Evolutionary conservation across 208 protist genomes (phyloP).

Genomic region (Polymyxa betae): DNA sequence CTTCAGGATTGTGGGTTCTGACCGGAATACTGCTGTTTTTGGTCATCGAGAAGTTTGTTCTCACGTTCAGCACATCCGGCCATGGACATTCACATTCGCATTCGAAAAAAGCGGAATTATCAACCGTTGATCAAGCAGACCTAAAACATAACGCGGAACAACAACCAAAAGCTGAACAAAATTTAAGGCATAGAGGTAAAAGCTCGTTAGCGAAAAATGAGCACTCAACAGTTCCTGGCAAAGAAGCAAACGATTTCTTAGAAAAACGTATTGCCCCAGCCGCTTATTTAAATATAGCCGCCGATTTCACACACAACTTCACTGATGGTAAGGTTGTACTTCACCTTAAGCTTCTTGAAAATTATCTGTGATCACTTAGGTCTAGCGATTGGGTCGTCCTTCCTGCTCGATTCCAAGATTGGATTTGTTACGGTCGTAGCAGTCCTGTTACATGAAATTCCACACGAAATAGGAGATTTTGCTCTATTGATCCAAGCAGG

Average conservation of each 20-base stretch:
- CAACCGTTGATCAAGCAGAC: neutral
- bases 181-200: neutral
- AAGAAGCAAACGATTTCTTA: neutral
- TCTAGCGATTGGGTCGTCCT: slow-evolving; percentile 31
- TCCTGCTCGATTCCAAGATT: neutral
- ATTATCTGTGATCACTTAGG: neutral
- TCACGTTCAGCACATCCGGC: neutral
- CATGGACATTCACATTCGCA: slow-evolving; percentile 24
- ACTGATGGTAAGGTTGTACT: slow-evolving; percentile 19
- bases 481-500: slow-evolving; percentile 44
- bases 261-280: neutral
- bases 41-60: slow-evolving; percentile 39
- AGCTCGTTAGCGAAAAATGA: neutral
- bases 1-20: neutral
- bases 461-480: slow-evolving; percentile 57
- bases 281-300: slow-evolving; percentile 36
- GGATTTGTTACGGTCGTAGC: slow-evolving; percentile 27
- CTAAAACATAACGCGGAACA: neutral
- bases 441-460: slow-evolving; percentile 46
- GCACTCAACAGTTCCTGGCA: neutral
- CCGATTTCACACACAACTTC: slow-evolving; percentile 54
- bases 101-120: no score
- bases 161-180: no score
- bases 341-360: neutral
- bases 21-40: neutral